Base-by-base conservation (phyloP, 2,329 filamentous ascomycete species). In the Talaromyces sp. region DNA sequence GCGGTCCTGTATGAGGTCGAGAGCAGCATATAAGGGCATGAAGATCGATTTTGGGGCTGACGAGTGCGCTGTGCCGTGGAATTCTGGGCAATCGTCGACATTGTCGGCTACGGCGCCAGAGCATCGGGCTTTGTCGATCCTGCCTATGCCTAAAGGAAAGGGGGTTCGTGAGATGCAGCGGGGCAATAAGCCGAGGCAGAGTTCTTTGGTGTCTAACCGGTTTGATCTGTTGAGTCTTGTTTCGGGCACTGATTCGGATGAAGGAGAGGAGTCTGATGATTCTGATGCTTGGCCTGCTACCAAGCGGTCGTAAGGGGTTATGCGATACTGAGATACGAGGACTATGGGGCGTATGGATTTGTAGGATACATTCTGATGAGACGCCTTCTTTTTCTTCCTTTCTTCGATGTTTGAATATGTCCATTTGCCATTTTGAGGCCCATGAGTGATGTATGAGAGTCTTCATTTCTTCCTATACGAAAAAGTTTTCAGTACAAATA, bases 1-100 rank as follows among this genome's bases (percentile, higher is more conserved):
- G 9, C 85, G 87, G 19, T 90, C 86, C 10, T 95, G 91, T 78
- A 90, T 96, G 89, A 88, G 90, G 85, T 82, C 78, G 64, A 75
- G 78, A 64, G 86, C 85, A 14, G 83, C 83, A 35, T 96, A 95
- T 79, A 91, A 88, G 72, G 83, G 85, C 24, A 87, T 83, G 66
- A 88, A 83, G 67, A 89, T 96, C 69, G 86, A 89, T 14, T 94
- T 88, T 83, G 87, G 83, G 67, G 76, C 80, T 0, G 92, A 96
- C 70, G 90, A 93, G 70, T 96, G 92, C 72, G 85, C 86, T 43
- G 45, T 13, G 7, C 37, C 62, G 33, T 47, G 31, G 47, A 31
- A 45, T 16, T 19, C 33, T 37, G 8, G 13, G 11, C 11, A 9
- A 5, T n/a, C 41, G 11, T 50, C 43, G n/a, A 19, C 27, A 19